These are phyloP conservation scores for Aspergillus indologenus DNA, from an alignment of 495 filamentous ascomycete species.

Conservation along the genomic window DNA sequence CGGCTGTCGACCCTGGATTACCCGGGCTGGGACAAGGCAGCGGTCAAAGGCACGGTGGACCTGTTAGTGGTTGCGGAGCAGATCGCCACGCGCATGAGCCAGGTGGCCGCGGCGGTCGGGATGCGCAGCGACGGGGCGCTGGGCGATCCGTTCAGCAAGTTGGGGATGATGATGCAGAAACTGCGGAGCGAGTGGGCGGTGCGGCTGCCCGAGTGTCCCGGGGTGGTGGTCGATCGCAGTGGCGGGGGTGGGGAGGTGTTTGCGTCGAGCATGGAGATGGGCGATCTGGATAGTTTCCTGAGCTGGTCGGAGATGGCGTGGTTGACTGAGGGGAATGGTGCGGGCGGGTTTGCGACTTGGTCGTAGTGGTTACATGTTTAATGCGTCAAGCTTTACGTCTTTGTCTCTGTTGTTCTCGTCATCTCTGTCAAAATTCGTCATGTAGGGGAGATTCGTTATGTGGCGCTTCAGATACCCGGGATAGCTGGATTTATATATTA, in stretches of 20 bases:
- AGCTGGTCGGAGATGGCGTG: slow-evolving; percentile 5
- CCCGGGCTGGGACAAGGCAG: slow-evolving; percentile 18
- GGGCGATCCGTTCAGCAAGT: background rate
- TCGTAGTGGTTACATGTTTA: no score
- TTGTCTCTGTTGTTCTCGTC: no score
- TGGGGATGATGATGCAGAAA: slow-evolving; percentile 3
- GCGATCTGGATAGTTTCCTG: slow-evolving; percentile 2
- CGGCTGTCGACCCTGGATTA: slow-evolving; percentile 21
- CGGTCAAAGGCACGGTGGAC: slow-evolving; percentile 11
- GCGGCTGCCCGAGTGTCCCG: background rate
- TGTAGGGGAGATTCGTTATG: no score
- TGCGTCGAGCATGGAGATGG: background rate
- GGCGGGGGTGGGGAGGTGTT: background rate
- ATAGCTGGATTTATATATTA: no score
- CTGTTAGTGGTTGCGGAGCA: slow-evolving; percentile 7
- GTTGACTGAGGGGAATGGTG: slow-evolving; percentile 1
- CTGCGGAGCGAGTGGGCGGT: background rate
- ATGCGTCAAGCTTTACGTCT: no score
- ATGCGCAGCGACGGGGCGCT: background rate
- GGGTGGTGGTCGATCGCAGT: background rate
- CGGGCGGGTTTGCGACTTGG: background rate
- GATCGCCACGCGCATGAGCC: background rate
- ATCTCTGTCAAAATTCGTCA: no score
- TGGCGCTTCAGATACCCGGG: no score
- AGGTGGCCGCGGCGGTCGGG: slow-evolving; percentile 1